Evolutionary conservation across 768 basidiomycete genomes (phyloP), one percentile per base, ranked within the genome.

Genomic region (Coprinopsis sp.): DNA sequence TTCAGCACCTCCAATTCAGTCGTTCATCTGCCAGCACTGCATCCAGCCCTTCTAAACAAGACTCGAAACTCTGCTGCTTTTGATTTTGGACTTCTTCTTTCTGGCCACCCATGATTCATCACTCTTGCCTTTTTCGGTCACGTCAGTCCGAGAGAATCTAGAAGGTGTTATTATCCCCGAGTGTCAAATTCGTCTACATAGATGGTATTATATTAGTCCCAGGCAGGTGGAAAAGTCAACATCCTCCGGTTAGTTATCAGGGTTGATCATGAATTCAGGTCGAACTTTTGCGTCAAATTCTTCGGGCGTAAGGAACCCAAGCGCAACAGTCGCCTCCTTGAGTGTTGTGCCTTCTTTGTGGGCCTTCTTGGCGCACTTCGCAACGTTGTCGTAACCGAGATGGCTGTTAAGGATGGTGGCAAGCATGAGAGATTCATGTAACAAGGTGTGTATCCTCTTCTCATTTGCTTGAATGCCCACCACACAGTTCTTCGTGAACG

Each of bases 331-430:
- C 33, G 96, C 92, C 69, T 92, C 87, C 74, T 95, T 98, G 65
- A 98, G 62, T 50, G 96, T 98, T 39, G 84, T 89, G 22, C 96
- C 96, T 68, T 99, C 93, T 65, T 87, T 91, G 76, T 98, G 96
- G n/a, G 96, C 96, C 67, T 98, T 98, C 79, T 99, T 99, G 23
- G 96, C 96, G 60, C 89, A 91, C 70, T 90, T 93, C 40, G 96
- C 96, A 40, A 98, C 96, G 68, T 96, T 96, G 72, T 98, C 96
- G 64, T 97, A 99, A 49, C 96, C 96, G 51, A 98, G 78, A 63
- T 89, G 85, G 59, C 81, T 86, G 79, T 99, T 98, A 57, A 99
- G 73, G 65, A 96, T 93, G 10, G 96, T 98, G 10, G 95, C 96
- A 64, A 99, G 72, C 96, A 98, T 98, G 64, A 98, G 72, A 45